These are phyloP conservation scores for Uronychia binucleata DNA, from an alignment of 73 alveolate genomes.

Conservation along the genomic window DNA sequence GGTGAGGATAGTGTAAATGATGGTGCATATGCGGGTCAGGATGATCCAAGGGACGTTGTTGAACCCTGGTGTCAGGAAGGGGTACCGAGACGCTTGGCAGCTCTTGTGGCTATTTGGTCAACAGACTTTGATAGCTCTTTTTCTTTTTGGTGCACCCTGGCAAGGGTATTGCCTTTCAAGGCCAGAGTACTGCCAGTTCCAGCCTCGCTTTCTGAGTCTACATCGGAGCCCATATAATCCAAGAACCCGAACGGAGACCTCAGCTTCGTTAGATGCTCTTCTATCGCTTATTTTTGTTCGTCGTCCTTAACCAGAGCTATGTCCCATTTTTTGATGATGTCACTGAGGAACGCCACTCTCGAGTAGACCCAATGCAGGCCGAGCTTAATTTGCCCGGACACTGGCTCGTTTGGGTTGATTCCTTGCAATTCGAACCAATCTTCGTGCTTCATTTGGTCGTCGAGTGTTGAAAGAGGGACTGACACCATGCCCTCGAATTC, in stretches of 20 bases:
- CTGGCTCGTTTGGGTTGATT: neutral
- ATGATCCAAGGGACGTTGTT: slow-evolving; percentile 36
- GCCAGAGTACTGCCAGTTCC: neutral
- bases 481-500: slow-evolving; percentile 65
- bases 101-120: slow-evolving; percentile 27
- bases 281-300: slow-evolving; percentile 36
- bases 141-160: slow-evolving; percentile 24
- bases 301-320: slow-evolving; percentile 45
- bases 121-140: slow-evolving; percentile 30
- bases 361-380: slow-evolving; percentile 33
- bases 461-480: slow-evolving; percentile 34
- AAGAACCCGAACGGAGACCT: slow-evolving; percentile 72
- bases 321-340: slow-evolving; percentile 53
- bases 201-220: slow-evolving; percentile 1
- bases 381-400: neutral
- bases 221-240: slow-evolving; percentile 26
- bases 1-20: slow-evolving; percentile 42
- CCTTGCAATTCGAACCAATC: slow-evolving; percentile 58
- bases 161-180: neutral
- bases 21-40: slow-evolving; percentile 19
- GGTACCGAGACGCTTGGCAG: too few species aligned
- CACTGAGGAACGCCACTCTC: slow-evolving; percentile 3
- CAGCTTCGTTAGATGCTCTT: slow-evolving; percentile 49
- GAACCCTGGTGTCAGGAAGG: too few species aligned
- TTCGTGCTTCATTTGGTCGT: slow-evolving; percentile 67